A percentile compares a stretch with the other conserved stretches of the same genome.
Conservation (phyloP, 169 alveolate genomes). For the Cryptosporidium canis region DNA sequence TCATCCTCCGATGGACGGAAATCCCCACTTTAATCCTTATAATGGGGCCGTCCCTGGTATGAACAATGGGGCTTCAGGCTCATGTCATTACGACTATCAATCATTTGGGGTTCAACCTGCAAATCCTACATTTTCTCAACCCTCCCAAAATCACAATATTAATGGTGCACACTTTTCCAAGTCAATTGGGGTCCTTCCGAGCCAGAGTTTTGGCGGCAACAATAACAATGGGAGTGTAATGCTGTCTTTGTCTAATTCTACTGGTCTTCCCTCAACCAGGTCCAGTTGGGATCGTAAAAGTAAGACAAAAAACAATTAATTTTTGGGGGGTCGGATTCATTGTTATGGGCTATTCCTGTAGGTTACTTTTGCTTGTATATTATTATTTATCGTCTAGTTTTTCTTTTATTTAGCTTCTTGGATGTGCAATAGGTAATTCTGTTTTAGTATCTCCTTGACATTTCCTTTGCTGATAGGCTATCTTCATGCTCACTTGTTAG, state of each 20-base stretch:
- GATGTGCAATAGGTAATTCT: background rate
- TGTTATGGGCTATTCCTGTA: background rate
- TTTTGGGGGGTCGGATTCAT: background rate
- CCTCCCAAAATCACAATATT: background rate
- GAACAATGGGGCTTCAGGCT: background rate
- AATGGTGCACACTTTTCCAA: background rate
- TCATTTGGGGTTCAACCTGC: slow-evolving; percentile 11
- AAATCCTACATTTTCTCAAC: background rate
- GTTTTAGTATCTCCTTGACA: background rate
- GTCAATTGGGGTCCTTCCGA: background rate
- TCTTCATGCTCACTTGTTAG: background rate
- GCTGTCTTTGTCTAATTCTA: background rate
- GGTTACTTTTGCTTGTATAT: background rate
- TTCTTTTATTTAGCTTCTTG: background rate
- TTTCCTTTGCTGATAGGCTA: background rate
- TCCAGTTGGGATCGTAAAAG: slow-evolving; percentile 25
- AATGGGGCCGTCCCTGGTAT: background rate
- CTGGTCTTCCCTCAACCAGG: background rate
- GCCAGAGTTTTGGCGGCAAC: slow-evolving; percentile 1
- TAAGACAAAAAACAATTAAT: slow-evolving; percentile 3
- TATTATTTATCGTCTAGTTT: background rate
- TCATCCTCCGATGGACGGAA: background rate
- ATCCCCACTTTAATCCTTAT: slow-evolving; percentile 4
- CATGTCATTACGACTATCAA: slow-evolving; percentile 11
- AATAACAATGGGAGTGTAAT: background rate